Conservation (phyloP, 345 rosid genomes). For the Melaleuca alternifolia region DNA sequence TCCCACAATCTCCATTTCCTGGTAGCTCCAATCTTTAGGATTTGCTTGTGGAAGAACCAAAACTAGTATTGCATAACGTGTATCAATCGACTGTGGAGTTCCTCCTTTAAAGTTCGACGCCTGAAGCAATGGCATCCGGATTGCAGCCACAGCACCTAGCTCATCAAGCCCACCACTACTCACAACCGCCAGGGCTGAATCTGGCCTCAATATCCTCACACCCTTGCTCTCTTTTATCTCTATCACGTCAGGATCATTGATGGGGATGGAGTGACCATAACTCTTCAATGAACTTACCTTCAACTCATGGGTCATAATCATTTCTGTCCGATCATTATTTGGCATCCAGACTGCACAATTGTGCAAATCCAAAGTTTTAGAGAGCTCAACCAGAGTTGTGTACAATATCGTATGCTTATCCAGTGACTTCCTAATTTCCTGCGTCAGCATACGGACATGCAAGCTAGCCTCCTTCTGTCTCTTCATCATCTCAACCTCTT, state of each 20-base stretch:
- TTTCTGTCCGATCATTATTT: slow-evolving; percentile 51
- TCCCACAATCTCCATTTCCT: slow-evolving; percentile 77
- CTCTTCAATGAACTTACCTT: slow-evolving; percentile 25
- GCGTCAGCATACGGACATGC: slow-evolving; percentile 86
- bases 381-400: slow-evolving; percentile 84
- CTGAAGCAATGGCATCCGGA: slow-evolving; percentile 85
- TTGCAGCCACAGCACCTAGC: slow-evolving; percentile 75
- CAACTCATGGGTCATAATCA: slow-evolving; percentile 74
- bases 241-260: slow-evolving; percentile 49
- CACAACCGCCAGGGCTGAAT: slow-evolving; percentile 56
- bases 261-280: slow-evolving; percentile 22
- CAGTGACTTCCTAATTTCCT: slow-evolving; percentile 74
- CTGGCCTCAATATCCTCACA: slow-evolving; percentile 50
- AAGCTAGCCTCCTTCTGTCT: slow-evolving; percentile 75
- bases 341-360: slow-evolving; percentile 98
- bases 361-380: slow-evolving; percentile 75
- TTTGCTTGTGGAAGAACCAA: slow-evolving; percentile 55
- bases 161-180: slow-evolving; percentile 53
- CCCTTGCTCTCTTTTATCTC: slow-evolving; percentile 54
- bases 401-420: slow-evolving; percentile 76
- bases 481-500: slow-evolving; percentile 92
- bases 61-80: slow-evolving; percentile 74
- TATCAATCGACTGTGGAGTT: slow-evolving; percentile 66
- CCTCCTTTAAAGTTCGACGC: slow-evolving; percentile 90
- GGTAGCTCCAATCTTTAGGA: slow-evolving; percentile 49